Evolutionary conservation across 805 yeast genomes (phyloP).

Genomic region (Pichia kluyveri): DNA sequence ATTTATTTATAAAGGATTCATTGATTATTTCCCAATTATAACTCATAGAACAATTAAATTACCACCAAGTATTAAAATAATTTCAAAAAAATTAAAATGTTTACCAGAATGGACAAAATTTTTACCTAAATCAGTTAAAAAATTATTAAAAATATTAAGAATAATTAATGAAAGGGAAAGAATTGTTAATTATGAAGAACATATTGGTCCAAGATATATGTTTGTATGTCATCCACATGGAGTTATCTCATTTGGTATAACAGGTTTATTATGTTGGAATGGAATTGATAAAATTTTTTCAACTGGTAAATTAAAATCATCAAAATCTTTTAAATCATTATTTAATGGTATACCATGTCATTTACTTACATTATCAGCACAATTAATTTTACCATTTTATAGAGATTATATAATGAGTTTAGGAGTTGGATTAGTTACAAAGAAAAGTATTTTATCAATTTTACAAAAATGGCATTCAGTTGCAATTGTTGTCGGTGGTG

Average conservation of each 20-base stretch:
- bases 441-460: conserved; percentile 56
- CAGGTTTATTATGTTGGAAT: conserved; percentile 42
- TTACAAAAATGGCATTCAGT: conserved; percentile 62
- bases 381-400: conserved; percentile 76
- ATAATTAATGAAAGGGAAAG: conserved; percentile 2
- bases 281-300: neutral
- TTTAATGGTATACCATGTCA: conserved; percentile 84
- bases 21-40: conserved; percentile 70
- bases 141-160: neutral
- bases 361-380: conserved; percentile 71
- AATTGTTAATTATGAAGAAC: conserved; percentile 18
- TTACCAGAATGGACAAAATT: conserved; percentile 2
- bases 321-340: conserved; percentile 33
- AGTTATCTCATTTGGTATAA: conserved; percentile 83
- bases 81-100: neutral
- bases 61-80: conserved; percentile 56
- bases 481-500: conserved; percentile 92
- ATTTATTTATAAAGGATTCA: conserved; percentile 61
- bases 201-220: conserved; percentile 66
- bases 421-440: conserved; percentile 81
- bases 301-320: conserved; percentile 39
- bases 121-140: neutral
- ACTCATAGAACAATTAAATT: conserved; percentile 61
- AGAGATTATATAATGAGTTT: conserved; percentile 75
- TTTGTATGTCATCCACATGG: conserved; percentile 98